Base-by-base conservation (phyloP, 768 basidiomycete species). In the Pleurotus cornucopiae region DNA sequence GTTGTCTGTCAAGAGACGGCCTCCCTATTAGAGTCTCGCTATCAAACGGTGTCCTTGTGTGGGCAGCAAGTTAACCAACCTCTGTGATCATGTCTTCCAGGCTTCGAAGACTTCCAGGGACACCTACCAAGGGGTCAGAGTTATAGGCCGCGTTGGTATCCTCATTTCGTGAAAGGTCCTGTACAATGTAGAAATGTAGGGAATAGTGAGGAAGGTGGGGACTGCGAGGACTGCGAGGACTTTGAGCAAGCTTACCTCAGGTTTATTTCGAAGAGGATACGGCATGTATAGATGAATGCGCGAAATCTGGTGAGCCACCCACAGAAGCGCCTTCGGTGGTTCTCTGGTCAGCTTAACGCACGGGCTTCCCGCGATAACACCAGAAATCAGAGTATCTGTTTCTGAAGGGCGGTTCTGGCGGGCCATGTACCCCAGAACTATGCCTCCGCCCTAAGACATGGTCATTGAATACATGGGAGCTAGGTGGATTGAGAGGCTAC, bases 321-420 rank as follows among this genome's bases (percentile, higher is more conserved):
- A 81, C 16, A 80, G 79, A 38, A 76, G 41, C 0, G 78, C 21
- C 58, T 77, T 82, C 0, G 76, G 65, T 2, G 83, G 81, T 0
- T 89, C 88, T 4, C 76, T 73, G 1, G 88, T 73, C 64, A 87
- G 82, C 3, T 70, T 70, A 52, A 93, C 73, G 23, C 89, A 71
- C 1, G 91, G 89, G 56, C 87, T 86, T 16, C 80, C 78, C 2
- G 81, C 74, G 51, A 92, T 85, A 37, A 90, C 71, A 0, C 88
- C 91, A 14, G 77, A 68, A 9, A 92, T 68, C 14, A 69, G 66
- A 11, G 64, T 66, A 2, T 69, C 69, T 57, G 64, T 63, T 62
- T 71, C 60, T 46, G 74, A 63, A 56, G 73, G 68, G 9, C 69
- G 51, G 66, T 68, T 64, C 40, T 62, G 62, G 46, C 82, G 79